phyloP scores from a whole-genome alignment of 805 yeast genomes.

The Naumovozyma castellii region DNA sequence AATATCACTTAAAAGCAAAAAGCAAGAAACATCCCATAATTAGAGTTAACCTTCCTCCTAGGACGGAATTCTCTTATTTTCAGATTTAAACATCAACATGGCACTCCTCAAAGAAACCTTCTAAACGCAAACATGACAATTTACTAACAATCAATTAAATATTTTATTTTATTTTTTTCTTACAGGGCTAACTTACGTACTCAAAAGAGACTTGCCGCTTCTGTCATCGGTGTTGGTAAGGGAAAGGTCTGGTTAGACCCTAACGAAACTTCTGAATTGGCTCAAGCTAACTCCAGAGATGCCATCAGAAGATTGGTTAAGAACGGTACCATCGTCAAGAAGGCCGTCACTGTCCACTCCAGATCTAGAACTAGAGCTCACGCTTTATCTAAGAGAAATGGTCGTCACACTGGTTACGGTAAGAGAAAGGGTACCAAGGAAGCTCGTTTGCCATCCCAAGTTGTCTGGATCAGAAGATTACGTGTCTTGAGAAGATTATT shows the following conservation, averaged over 20 bases:
- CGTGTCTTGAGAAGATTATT: constrained; percentile 97
- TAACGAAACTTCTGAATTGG: constrained; percentile 88
- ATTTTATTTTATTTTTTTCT: constrained; percentile 2
- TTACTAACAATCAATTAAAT: not conserved
- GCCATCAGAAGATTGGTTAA: constrained; percentile 95
- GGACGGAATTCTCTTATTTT: no score
- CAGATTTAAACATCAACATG: no score
- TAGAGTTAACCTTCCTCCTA: no score
- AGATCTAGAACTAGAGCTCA: constrained; percentile 96
- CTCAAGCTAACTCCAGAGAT: constrained; percentile 96
- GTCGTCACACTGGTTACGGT: constrained; percentile 99
- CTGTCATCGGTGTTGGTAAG: constrained; percentile 98
- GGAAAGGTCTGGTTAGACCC: constrained; percentile 99
- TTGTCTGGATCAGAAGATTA: constrained; percentile 99
- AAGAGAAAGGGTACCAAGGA: constrained; percentile 99
- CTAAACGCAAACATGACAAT: no score
- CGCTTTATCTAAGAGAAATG: constrained; percentile 92
- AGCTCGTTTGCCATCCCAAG: constrained; percentile 98
- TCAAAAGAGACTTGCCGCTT: constrained; percentile 99
- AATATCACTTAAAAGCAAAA: no score
- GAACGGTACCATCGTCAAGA: constrained; percentile 96
- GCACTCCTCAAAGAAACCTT: no score
- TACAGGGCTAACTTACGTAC: constrained; percentile 92
- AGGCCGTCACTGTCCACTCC: constrained; percentile 95
- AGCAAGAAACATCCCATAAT: no score